Conservation (phyloP, 257 asterid species). For the Nemophila menziesii region DNA sequence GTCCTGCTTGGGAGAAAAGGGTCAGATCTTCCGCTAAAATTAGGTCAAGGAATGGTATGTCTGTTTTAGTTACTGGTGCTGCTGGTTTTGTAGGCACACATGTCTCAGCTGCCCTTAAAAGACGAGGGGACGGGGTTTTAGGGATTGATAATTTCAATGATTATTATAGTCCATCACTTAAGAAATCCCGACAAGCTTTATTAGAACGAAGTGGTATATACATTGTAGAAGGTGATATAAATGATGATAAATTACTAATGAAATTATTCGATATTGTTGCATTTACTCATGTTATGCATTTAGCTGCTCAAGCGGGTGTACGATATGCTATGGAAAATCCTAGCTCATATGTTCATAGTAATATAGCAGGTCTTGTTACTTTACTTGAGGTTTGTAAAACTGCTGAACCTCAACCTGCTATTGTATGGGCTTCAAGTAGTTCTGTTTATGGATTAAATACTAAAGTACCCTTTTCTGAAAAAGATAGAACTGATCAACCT, state of each 20-base stretch:
- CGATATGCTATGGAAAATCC: slow-evolving; percentile 96
- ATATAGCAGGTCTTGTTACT: slow-evolving; percentile 81
- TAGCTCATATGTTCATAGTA: slow-evolving; percentile 84
- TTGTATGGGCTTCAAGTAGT: slow-evolving; percentile 96
- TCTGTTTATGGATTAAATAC: slow-evolving; percentile 88
- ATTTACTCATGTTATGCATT: slow-evolving; percentile 90
- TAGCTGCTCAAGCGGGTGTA: slow-evolving; percentile 97
- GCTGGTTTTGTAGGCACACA: slow-evolving; percentile 98
- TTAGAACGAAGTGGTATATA: slow-evolving; percentile 73
- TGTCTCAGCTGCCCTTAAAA: slow-evolving; percentile 81
- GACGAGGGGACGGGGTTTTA: slow-evolving; percentile 92
- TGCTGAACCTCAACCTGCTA: slow-evolving; percentile 84
- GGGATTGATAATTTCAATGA: slow-evolving; percentile 81
- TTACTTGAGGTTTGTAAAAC: slow-evolving; percentile 76
- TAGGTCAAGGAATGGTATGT: slow-evolving; percentile 72
- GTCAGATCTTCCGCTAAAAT: slow-evolving; percentile 66
- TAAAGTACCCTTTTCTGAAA: slow-evolving; percentile 83
- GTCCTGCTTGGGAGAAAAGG: slow-evolving; percentile 57
- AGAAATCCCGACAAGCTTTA: slow-evolving; percentile 64
- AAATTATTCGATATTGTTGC: slow-evolving; percentile 70
- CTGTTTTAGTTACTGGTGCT: slow-evolving; percentile 90
- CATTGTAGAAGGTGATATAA: slow-evolving; percentile 91
- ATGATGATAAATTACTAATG: slow-evolving; percentile 45
- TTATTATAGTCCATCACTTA: slow-evolving; percentile 67
- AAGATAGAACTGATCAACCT: slow-evolving; percentile 84